These are phyloP conservation scores for Solanum pimpinellifolium DNA, from an alignment of 257 asterid genomes.

Conservation along the genomic window DNA sequence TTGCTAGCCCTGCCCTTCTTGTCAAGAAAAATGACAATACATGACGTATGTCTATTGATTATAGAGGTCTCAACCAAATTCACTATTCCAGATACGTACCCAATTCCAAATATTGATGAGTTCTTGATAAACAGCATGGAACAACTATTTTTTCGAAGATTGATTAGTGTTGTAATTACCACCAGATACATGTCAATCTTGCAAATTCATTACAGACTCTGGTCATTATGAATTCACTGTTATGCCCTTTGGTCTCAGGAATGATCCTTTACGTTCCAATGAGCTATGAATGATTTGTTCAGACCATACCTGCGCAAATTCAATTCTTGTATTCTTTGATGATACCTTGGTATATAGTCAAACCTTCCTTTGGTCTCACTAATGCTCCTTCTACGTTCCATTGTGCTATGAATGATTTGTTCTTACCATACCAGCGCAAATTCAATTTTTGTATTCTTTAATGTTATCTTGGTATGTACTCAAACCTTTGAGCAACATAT, in stretches of 20 bases:
- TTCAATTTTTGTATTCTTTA: background rate
- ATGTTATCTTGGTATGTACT: background rate
- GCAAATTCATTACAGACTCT: background rate
- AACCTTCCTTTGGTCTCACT: background rate
- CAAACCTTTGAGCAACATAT: background rate
- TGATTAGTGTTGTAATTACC: background rate
- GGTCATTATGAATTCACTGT: background rate
- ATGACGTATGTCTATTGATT: background rate
- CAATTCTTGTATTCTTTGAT: background rate
- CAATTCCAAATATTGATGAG: background rate
- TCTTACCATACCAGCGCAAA: background rate
- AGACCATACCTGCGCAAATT: background rate
- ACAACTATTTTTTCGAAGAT: background rate
- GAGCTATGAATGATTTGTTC: background rate
- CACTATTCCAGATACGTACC: background rate
- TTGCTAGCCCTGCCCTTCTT: background rate
- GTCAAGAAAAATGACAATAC: background rate
- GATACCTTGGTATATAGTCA: background rate
- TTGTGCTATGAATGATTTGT: background rate
- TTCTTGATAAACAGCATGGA: background rate
- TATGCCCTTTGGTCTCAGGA: background rate
- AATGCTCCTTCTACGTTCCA: background rate
- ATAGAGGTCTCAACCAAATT: background rate
- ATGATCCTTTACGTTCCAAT: background rate
- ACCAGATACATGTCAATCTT: background rate